Evolutionary conservation across 176 grass and related monocot species (phyloP).

Genomic region (Raddia guianensis): DNA sequence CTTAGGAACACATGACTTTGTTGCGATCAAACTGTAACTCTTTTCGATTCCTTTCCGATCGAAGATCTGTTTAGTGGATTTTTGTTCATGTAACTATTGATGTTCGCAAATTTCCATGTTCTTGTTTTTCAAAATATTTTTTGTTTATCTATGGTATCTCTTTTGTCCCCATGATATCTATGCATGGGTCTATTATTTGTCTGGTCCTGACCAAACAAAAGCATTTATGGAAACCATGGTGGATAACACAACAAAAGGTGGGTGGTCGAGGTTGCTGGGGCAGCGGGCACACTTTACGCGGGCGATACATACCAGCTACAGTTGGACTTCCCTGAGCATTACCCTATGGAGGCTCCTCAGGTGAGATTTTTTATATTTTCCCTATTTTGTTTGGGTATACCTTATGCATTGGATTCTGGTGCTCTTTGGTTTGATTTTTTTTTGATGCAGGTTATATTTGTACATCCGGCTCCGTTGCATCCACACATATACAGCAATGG

Average conservation of each 20-base stretch:
- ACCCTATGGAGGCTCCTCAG: slow-evolving; percentile 95
- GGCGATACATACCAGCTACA: slow-evolving; percentile 86
- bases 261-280: slow-evolving; percentile 84
- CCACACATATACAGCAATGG: slow-evolving; percentile 96
- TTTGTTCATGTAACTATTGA: neutral
- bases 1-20: neutral
- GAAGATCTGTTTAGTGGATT: neutral
- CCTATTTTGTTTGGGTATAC: neutral
- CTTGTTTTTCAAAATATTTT: neutral
- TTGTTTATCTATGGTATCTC: neutral
- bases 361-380: slow-evolving; percentile 23
- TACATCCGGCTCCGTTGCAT: slow-evolving; percentile 84
- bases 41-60: neutral
- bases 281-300: slow-evolving; percentile 65
- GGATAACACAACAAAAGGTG: slow-evolving; percentile 54
- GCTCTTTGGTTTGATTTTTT: slow-evolving; percentile 17
- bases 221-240: slow-evolving; percentile 23
- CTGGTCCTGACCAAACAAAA: slow-evolving; percentile 19
- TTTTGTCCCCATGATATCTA: neutral
- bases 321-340: slow-evolving; percentile 95
- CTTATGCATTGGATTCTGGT: neutral
- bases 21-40: neutral
- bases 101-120: neutral
- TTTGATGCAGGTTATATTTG: slow-evolving; percentile 75
- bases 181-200: neutral